phyloP scores from a whole-genome alignment of 2,329 filamentous ascomycete species.

The Chrysoporthe puriensis region DNA sequence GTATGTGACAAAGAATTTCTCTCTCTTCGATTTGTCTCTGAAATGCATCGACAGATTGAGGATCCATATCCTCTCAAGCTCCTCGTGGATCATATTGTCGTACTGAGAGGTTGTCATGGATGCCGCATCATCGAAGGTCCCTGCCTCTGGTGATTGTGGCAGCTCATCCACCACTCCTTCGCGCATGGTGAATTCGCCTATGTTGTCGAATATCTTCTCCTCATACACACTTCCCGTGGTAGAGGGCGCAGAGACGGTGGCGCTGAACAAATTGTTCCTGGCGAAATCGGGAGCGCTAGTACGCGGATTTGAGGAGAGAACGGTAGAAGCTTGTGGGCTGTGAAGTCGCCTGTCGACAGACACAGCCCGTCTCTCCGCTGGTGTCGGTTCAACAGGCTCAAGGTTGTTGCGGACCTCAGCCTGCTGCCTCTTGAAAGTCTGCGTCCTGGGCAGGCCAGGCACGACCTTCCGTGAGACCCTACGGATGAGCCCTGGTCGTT shows the following conservation, averaged over 20 bases:
- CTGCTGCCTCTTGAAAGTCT: constrained; percentile 81
- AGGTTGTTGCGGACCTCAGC: constrained; percentile 79
- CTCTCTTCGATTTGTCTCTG: constrained; percentile 85
- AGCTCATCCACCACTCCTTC: constrained; percentile 31
- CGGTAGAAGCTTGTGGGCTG: constrained; percentile 41
- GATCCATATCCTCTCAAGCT: constrained; percentile 90
- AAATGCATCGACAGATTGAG: constrained; percentile 99
- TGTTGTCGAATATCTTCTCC: constrained; percentile 38
- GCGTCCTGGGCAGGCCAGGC: constrained; percentile 73
- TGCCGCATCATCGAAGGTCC: constrained; percentile 46
- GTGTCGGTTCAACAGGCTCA: constrained; percentile 64
- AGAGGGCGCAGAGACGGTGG: constrained; percentile 33
- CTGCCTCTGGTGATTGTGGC: constrained; percentile 35
- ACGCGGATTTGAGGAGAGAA: constrained; percentile 45
- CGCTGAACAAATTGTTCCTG: constrained; percentile 36
- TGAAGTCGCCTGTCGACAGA: constrained; percentile 62
- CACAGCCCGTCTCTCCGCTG: constrained; percentile 70
- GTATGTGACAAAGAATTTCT: constrained; percentile 98
- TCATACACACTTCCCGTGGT: constrained; percentile 39
- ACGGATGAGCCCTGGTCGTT: constrained; percentile 43
- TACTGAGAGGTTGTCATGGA: constrained; percentile 59
- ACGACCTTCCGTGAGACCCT: constrained; percentile 66
- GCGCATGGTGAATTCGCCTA: constrained; percentile 28
- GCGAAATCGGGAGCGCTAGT: constrained; percentile 54
- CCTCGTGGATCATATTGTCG: constrained; percentile 71